Evolutionary conservation across 768 basidiomycete genomes (phyloP).

Genomic region (Suillus discolor): DNA sequence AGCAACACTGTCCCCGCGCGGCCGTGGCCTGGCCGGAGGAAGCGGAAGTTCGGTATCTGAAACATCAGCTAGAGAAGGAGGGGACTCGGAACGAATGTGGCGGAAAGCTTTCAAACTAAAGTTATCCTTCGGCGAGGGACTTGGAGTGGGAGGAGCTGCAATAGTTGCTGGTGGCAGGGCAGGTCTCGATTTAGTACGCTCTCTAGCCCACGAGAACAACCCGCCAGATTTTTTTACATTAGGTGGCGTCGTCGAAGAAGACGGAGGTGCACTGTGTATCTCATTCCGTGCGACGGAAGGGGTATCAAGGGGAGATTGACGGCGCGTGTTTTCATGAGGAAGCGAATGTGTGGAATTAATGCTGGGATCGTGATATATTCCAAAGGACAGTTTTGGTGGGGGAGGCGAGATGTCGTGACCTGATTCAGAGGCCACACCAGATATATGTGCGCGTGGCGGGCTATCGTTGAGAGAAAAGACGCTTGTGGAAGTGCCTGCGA

Average conservation of each 20-base stretch:
- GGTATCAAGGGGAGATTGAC: slow-evolving; percentile 21
- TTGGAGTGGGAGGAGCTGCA: slow-evolving; percentile 29
- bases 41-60: slow-evolving; percentile 28
- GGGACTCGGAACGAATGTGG: slow-evolving; percentile 56
- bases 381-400: slow-evolving; percentile 66
- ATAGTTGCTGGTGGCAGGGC: slow-evolving; percentile 35
- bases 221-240: slow-evolving; percentile 37
- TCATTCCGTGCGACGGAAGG: slow-evolving; percentile 15
- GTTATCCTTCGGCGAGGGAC: slow-evolving; percentile 30
- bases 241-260: slow-evolving; percentile 17
- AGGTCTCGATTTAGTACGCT: slow-evolving; percentile 39
- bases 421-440: slow-evolving; percentile 44
- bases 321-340: slow-evolving; percentile 41
- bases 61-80: slow-evolving; percentile 25
- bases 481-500: slow-evolving; percentile 4
- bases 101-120: slow-evolving; percentile 80
- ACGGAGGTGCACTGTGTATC: slow-evolving; percentile 12
- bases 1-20: slow-evolving; percentile 57
- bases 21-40: slow-evolving; percentile 46
- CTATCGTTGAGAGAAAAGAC: slow-evolving; percentile 26
- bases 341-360: slow-evolving; percentile 66
- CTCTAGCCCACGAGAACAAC: slow-evolving; percentile 37
- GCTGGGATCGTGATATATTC: slow-evolving; percentile 53
- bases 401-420: slow-evolving; percentile 54
- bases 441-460: slow-evolving; percentile 35